Evolutionary conservation across 768 basidiomycete genomes (phyloP), one percentile per base, ranked within the genome.

Genomic region (Serendipita sp.): DNA sequence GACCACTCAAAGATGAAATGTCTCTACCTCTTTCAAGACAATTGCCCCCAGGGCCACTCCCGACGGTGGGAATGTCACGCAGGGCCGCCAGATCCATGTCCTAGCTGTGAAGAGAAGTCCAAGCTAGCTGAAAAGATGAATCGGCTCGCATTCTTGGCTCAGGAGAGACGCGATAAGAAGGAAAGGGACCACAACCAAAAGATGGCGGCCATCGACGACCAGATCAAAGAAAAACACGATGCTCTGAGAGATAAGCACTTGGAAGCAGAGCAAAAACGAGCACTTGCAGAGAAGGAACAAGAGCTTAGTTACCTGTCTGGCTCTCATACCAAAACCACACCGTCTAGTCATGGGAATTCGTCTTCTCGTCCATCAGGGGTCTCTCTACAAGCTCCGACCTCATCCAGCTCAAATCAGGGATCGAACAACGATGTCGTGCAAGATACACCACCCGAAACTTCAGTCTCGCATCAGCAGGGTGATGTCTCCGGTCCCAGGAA

Each of bases 1-100:
- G 80, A 81, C 67, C 79, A 86, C 71, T 78, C 82, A 16, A 78
- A 82, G 70, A 78, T 81, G 74, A 66, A 63, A 1, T 87, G 86
- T 72, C 66, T 72, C 30, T 69, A 73, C 5, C 65, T 75, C 28
- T 68, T 82, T 46, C 64, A 67, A 0, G 67, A 60, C 0, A 74
- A 72, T 37, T 88, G 86, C 69, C 65, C 74, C 0, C 74, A 75
- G 1, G 75, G 75, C 0, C 86, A 88, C 66, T 66, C 66, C 3
- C 70, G 73, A 45, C 68, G 68, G 0, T 80, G 77, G 73, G 74
- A 74, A 67, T 87, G 85, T 64, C 70, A 74, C 47, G 66, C 79
- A 58, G 70, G 67, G 0, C 68, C 67, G 0, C 77, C 78, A 1
- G 63, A 71, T 0, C 68, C 69, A 0, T 86, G 85, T 68, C 32